Conservation (phyloP, 73 alveolate genomes). For the Paramecium octaurelia region DNA sequence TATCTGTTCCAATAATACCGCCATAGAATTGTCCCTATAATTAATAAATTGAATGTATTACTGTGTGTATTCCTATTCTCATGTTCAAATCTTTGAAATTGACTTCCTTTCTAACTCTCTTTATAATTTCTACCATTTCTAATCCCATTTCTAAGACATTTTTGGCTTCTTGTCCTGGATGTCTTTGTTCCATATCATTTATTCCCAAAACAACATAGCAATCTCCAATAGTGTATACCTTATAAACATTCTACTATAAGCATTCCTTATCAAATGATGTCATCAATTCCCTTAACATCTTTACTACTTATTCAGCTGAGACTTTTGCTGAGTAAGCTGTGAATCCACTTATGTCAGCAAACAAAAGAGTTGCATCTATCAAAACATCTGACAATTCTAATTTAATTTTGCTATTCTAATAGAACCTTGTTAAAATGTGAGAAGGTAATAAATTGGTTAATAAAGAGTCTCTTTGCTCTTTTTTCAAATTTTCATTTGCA, state of each 20-base stretch:
- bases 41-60: neutral
- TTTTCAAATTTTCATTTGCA: conserved; percentile 33
- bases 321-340: conserved; percentile 79
- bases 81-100: conserved; percentile 33
- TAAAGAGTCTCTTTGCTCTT: conserved; percentile 28
- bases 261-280: conserved; percentile 62
- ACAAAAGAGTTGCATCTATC: conserved; percentile 77
- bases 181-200: conserved; percentile 48
- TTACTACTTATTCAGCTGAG: conserved; percentile 82
- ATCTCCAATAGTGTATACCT: conserved; percentile 64
- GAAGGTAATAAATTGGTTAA: conserved; percentile 51
- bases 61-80: conserved; percentile 64
- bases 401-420: conserved; percentile 71
- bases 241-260: conserved; percentile 47
- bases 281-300: conserved; percentile 64
- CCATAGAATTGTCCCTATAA: conserved; percentile 54
- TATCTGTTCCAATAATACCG: conserved; percentile 62
- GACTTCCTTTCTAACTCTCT: conserved; percentile 35
- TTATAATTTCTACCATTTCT: conserved; percentile 46
- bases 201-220: conserved; percentile 63
- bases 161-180: conserved; percentile 58
- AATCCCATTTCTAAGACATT: conserved; percentile 58
- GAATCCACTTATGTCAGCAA: conserved; percentile 86
- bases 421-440: conserved; percentile 55
- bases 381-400: conserved; percentile 79